These are phyloP conservation scores for Vigna angularis DNA, from an alignment of 306 rosid species.

Conservation along the genomic window DNA sequence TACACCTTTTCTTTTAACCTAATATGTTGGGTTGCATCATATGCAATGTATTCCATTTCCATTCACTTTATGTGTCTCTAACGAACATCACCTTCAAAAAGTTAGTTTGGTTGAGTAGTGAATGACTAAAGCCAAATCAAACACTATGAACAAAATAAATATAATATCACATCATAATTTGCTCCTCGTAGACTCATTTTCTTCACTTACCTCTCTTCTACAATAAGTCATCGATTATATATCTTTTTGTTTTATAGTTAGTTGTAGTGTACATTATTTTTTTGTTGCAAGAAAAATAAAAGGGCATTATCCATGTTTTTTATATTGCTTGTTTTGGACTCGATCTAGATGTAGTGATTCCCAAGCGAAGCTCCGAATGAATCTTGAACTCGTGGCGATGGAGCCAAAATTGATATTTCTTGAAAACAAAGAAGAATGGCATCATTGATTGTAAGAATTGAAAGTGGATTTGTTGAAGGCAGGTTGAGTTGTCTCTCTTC, in stretches of 20 bases:
- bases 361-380: constrained; percentile 58
- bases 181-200: constrained; percentile 45
- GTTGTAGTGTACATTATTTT: background rate
- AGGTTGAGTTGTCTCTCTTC: constrained; percentile 42
- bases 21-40: background rate
- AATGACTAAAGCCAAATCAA: constrained; percentile 48
- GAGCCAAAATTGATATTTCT: constrained; percentile 58
- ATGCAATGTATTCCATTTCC: constrained; percentile 14
- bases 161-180: constrained; percentile 43
- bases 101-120: constrained; percentile 56
- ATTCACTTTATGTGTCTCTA: constrained; percentile 46
- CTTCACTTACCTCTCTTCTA: constrained; percentile 74
- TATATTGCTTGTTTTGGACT: constrained; percentile 78
- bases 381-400: constrained; percentile 48
- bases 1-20: constrained; percentile 44
- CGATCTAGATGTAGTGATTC: constrained; percentile 63
- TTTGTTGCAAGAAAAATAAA: background rate
- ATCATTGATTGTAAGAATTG: constrained; percentile 63
- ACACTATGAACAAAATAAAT: constrained; percentile 13
- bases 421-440: constrained; percentile 60
- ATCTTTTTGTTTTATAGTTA: constrained; percentile 12
- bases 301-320: constrained; percentile 27
- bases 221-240: constrained; percentile 54
- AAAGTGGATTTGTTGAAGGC: constrained; percentile 51
- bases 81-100: constrained; percentile 50